Conservation (phyloP, 129 eudicot genomes). For the Silybum marianum region DNA sequence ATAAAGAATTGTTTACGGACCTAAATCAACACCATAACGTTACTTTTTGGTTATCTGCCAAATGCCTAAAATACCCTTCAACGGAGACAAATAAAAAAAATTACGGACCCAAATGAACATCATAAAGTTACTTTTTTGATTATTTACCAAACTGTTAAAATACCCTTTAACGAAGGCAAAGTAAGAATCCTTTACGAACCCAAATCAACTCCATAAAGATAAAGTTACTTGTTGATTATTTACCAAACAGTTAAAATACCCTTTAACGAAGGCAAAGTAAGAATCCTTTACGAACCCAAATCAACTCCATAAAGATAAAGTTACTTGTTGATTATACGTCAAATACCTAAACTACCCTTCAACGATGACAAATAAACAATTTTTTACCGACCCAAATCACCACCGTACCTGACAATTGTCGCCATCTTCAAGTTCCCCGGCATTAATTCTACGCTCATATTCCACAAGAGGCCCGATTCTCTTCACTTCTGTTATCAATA, state of each 20-base stretch:
- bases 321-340: not conserved
- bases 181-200: not conserved
- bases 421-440: slow-evolving; percentile 88
- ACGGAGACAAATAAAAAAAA: not conserved
- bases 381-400: not conserved
- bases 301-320: not conserved
- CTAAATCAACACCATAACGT: not conserved
- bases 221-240: not conserved
- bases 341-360: not conserved
- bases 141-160: not conserved
- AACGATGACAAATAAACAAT: not conserved
- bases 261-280: not conserved
- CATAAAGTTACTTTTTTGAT: not conserved
- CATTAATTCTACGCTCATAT: slow-evolving; percentile 79
- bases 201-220: not conserved
- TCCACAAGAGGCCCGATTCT: slow-evolving; percentile 78
- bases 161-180: not conserved
- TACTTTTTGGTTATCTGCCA: not conserved
- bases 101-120: not conserved
- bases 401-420: slow-evolving; percentile 70
- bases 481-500: slow-evolving; percentile 35
- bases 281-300: not conserved
- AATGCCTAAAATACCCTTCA: not conserved
- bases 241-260: not conserved
- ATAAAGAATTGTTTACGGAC: not conserved